Evolutionary conservation across 305 asterid species (phyloP).

Genomic region (Solanum hybrid): DNA sequence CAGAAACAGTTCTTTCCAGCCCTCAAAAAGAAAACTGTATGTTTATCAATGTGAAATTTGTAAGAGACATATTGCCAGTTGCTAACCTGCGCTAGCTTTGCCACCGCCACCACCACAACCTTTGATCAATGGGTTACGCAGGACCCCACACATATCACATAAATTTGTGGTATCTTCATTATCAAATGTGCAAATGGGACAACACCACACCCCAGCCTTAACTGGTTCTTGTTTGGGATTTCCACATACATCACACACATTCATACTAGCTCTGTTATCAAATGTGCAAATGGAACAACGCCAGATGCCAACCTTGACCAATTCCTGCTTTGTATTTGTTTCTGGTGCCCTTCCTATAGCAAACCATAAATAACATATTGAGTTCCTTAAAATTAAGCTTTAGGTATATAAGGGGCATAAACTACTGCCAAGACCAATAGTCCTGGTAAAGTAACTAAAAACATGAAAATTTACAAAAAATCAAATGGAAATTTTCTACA

Average conservation of each 20-base stretch:
- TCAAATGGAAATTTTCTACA: background rate
- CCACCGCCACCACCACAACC: constrained; percentile 16
- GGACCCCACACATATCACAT: constrained; percentile 35
- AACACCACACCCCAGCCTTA: constrained; percentile 10
- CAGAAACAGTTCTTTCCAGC: background rate
- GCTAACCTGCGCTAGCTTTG: constrained; percentile 34
- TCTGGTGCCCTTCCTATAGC: constrained; percentile 26
- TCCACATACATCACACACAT: constrained; percentile 13
- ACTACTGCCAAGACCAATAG: background rate
- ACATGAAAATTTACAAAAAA: background rate
- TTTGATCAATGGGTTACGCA: constrained; percentile 78
- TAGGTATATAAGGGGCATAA: background rate
- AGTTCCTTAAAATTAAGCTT: background rate
- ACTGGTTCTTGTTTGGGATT: constrained; percentile 15
- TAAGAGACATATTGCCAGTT: background rate
- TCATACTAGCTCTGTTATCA: constrained; percentile 10
- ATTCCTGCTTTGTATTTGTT: constrained; percentile 16
- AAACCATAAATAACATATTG: constrained; percentile 4
- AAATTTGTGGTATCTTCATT: constrained; percentile 10
- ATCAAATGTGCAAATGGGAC: constrained; percentile 16
- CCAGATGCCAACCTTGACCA: constrained; percentile 7
- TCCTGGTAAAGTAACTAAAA: background rate
- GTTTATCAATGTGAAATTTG: background rate
- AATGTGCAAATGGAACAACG: constrained; percentile 13
- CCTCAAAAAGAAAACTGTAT: background rate